Base-by-base conservation (phyloP, 2,329 filamentous ascomycete species). In the Hymenoscyphus fructigenus region DNA sequence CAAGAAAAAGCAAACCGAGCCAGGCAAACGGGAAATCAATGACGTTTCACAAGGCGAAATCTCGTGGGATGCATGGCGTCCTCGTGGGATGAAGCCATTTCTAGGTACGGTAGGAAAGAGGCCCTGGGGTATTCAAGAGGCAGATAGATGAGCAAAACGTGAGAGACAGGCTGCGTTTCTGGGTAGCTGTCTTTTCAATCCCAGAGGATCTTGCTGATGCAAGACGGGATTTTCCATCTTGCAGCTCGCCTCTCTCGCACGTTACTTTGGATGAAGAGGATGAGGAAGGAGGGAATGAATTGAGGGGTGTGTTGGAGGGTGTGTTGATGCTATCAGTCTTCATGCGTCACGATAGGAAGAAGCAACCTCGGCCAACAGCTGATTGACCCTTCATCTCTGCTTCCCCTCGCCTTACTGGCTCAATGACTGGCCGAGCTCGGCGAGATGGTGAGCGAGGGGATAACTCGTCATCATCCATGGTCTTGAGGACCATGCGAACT, bases 381-480 rank as follows among this genome's bases (percentile, higher is more conserved):
- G 20, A 53, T n/a, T 53, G 44, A 14, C 26, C 47, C 20, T 53
- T 50, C 44, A 23, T 50, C 7, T 50, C 47, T 14, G 14, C 9
- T 23, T 23, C 23, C 47, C 47, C 47, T 26, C 47, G 10, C 47
- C n/a, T 26, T 4, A 50, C 20, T 23, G 20, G 47, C 20, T 38
- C 12, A 38, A 38, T 38, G 36, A 38, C 36, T 38, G 36, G 12
- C 14, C 36, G 36, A 38, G 36, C 36, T 38, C 36, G 36, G 36
- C 36, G 36, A 38, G 36, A 14, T 38, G 36, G 14, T 17, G 12
- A 38, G 36, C 14, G 12, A 38, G 36, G 36, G 36, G 34, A 38
- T 10, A 53, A 53, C 47, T 53, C 47, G 20, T 53, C 47, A 53
- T 53, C 47, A 53, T 26, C 47, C 47, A 53, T 53, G 47, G n/a